phyloP scores from a whole-genome alignment of 768 basidiomycete species.

The Boletus coccyginus region DNA sequence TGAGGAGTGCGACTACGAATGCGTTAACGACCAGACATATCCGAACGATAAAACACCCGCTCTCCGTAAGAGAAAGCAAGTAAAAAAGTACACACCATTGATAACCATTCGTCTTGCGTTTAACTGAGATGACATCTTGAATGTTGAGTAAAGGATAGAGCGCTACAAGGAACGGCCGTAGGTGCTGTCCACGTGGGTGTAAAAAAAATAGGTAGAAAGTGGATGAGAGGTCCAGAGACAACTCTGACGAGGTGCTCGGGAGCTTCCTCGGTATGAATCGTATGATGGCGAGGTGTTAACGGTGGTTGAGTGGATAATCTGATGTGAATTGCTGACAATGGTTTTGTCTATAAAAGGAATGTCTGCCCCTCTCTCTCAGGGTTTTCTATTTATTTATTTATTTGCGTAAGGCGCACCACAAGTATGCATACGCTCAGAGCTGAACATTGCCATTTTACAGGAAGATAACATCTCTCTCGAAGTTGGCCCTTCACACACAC shows the following conservation, averaged over 20 bases:
- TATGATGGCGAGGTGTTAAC: background rate
- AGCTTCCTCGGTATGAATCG: background rate
- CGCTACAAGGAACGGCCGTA: background rate
- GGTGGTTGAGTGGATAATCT: background rate
- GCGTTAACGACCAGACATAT: slow-evolving; percentile 6
- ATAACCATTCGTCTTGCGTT: slow-evolving; percentile 43
- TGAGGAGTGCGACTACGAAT: slow-evolving; percentile 46
- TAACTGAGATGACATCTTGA: slow-evolving; percentile 27
- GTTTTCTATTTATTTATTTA: no score
- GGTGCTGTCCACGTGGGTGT: background rate
- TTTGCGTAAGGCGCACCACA: no score
- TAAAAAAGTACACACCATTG: slow-evolving; percentile 35
- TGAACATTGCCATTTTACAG: no score
- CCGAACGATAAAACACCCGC: background rate
- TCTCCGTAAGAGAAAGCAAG: background rate
- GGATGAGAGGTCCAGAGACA: background rate
- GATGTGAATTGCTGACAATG: background rate
- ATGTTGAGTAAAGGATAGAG: background rate
- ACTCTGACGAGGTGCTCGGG: background rate
- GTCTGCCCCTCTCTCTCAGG: background rate
- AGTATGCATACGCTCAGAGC: no score
- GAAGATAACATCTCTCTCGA: no score
- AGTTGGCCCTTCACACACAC: no score
- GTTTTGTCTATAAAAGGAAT: slow-evolving; percentile 12
- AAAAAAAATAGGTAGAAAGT: background rate